These are phyloP conservation scores for Cucumis melo DNA, from an alignment of 306 rosid genomes.

Conservation along the genomic window DNA sequence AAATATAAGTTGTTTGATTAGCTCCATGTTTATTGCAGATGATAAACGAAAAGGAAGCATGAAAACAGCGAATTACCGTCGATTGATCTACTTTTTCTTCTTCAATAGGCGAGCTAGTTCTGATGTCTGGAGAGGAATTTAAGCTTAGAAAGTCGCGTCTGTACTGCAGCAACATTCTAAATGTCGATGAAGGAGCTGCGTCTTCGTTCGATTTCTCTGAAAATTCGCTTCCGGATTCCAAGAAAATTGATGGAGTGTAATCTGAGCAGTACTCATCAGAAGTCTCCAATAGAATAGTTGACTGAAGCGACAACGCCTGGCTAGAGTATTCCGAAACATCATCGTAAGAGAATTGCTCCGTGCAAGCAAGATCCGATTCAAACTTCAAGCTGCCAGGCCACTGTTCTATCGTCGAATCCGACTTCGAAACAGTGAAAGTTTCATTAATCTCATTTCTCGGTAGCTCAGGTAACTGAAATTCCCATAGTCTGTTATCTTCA, in stretches of 20 bases:
- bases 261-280: constrained; percentile 48
- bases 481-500: constrained; percentile 32
- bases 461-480: constrained; percentile 24
- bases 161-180: constrained; percentile 38
- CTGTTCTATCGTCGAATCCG: constrained; percentile 38
- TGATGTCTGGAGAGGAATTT: constrained; percentile 7
- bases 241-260: constrained; percentile 38
- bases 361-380: constrained; percentile 59
- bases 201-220: constrained; percentile 52
- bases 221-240: constrained; percentile 79
- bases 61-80: constrained; percentile 20
- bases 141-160: constrained; percentile 34
- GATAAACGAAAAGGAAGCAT: neutral
- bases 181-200: constrained; percentile 52
- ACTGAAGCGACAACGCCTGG: constrained; percentile 34
- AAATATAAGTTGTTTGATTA: neutral
- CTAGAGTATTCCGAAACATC: constrained; percentile 38
- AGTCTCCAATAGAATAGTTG: constrained; percentile 33
- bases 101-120: constrained; percentile 8
- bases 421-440: constrained; percentile 19
- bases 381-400: constrained; percentile 17
- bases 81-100: constrained; percentile 25
- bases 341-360: constrained; percentile 43
- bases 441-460: constrained; percentile 18
- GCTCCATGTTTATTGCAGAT: neutral